Base-by-base conservation (phyloP, 192 early-diverging fungal genomes). In the Coemansia sp. region DNA sequence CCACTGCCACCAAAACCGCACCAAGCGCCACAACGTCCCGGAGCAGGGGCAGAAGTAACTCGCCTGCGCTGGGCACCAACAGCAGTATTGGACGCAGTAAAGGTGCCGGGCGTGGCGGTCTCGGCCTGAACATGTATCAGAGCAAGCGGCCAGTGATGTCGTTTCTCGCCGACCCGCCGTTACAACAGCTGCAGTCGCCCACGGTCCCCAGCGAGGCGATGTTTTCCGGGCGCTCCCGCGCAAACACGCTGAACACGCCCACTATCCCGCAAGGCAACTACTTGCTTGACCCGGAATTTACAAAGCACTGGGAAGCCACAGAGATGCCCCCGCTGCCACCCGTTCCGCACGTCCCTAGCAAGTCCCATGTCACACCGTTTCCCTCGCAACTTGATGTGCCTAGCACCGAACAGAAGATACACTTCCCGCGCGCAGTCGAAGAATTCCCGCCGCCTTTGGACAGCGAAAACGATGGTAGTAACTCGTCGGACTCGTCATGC, bases 271-370 rank as follows among this genome's bases (percentile, higher is more conserved):
- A 69, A 70, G 64, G 67, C 56, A 63, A 58, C 49, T 81, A 76
- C 51, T 44, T 63, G 64, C 67, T 81, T 15, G 72, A 76, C 70
- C 63, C 64, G 11, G 74, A 67, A 4, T 76, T 76, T 64, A 51
- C 55, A 34, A 45, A 63, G 12, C 44, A 63, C 10, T 73, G 71
- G 78, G 64, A 81, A 2, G 52, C 45, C 14, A 55, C 55, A 52
- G 53, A 59, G 20, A 68, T 65, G 21, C 78, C 78, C 35, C 78
- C 78, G 45, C 63, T 81, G 4, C 73, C 73, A 21, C 58, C 71
- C 55, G 36, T 73, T n/a, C 78, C 78, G 20, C 68, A 59, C 33
- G 38, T 62, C 0, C 39, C 60, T 35, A 55, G 26, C 5, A 14
- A 38, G 18, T 0, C 57, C 34, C 30, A 21, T 20, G 5, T 43